A percentile compares a stretch with the other conserved stretches of the same genome.
Evolutionary conservation across 441 rosid genomes (phyloP).

Genomic region (Brassica hybrid): DNA sequence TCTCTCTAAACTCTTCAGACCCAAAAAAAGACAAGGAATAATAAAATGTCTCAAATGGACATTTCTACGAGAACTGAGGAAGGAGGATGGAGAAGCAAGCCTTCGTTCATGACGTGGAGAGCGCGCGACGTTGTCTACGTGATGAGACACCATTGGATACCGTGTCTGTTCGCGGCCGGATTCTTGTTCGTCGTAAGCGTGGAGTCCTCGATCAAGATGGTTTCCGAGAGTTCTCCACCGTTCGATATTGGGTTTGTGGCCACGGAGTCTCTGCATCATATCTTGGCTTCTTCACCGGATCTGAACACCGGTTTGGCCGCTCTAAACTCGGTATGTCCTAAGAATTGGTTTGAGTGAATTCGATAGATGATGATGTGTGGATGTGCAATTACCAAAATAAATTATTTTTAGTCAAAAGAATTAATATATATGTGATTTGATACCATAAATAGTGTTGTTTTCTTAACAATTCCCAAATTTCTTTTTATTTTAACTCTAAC

Average conservation of each 20-base stretch:
- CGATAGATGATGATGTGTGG: neutral
- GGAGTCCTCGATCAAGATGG: slow-evolving; percentile 89
- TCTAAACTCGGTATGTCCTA: slow-evolving; percentile 73
- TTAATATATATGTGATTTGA: neutral
- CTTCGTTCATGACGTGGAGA: slow-evolving; percentile 74
- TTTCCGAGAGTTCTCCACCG: slow-evolving; percentile 71
- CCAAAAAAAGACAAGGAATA: neutral
- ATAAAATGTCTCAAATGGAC: slow-evolving; percentile 10
- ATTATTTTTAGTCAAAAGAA: neutral
- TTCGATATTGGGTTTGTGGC: slow-evolving; percentile 81
- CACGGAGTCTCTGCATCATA: slow-evolving; percentile 63
- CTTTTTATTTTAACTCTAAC: neutral
- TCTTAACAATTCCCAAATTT: neutral
- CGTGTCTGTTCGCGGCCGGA: slow-evolving; percentile 63
- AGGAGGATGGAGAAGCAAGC: slow-evolving; percentile 27
- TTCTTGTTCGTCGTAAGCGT: slow-evolving; percentile 78
- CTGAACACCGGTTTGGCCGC: slow-evolving; percentile 78
- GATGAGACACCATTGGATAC: slow-evolving; percentile 65
- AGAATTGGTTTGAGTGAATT: neutral
- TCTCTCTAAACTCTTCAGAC: slow-evolving; percentile 1
- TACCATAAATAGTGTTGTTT: neutral
- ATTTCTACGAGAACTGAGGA: slow-evolving; percentile 11
- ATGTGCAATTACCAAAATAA: neutral
- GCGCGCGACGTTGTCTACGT: slow-evolving; percentile 54
- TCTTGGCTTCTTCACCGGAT: slow-evolving; percentile 66